Conservation (phyloP, 768 basidiomycete species). For the Tylopilus balloui region DNA sequence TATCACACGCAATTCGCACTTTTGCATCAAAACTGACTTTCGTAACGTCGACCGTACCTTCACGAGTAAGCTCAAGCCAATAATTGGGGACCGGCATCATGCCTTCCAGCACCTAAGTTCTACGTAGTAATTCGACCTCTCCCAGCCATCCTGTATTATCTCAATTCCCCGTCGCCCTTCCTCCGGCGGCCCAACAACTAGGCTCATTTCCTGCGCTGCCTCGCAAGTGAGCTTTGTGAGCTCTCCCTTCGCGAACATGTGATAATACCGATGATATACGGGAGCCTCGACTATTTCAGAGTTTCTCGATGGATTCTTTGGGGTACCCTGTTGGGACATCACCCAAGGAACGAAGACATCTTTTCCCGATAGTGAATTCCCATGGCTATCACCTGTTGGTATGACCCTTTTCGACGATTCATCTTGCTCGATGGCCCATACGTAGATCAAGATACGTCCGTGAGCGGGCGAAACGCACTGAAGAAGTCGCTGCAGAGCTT, state of each 20-base stretch:
- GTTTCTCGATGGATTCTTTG: background rate
- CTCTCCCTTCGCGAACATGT: constrained; percentile 88
- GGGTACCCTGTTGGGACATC: constrained; percentile 36
- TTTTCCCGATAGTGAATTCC: constrained; percentile 39
- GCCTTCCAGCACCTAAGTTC: constrained; percentile 63
- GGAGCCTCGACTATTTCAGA: constrained; percentile 16
- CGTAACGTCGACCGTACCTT: background rate
- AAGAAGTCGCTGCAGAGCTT: constrained; percentile 49
- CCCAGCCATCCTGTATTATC: constrained; percentile 75
- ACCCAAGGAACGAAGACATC: constrained; percentile 95
- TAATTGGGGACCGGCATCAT: constrained; percentile 19
- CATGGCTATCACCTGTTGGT: constrained; percentile 21
- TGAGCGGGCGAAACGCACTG: constrained; percentile 59
- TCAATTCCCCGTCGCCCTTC: constrained; percentile 46
- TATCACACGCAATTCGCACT: constrained; percentile 23
- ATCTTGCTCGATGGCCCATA: constrained; percentile 97
- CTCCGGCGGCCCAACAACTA: constrained; percentile 44
- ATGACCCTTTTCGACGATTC: constrained; percentile 73
- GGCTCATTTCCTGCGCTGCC: constrained; percentile 56
- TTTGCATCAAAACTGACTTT: constrained; percentile 10
- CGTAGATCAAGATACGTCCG: constrained; percentile 85
- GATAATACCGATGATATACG: constrained; percentile 88
- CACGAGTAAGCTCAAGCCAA: constrained; percentile 2
- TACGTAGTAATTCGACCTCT: constrained; percentile 84
- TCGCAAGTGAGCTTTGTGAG: constrained; percentile 54